phyloP scores from a whole-genome alignment of 768 basidiomycete genomes.

The Leccinum uliginosum region DNA sequence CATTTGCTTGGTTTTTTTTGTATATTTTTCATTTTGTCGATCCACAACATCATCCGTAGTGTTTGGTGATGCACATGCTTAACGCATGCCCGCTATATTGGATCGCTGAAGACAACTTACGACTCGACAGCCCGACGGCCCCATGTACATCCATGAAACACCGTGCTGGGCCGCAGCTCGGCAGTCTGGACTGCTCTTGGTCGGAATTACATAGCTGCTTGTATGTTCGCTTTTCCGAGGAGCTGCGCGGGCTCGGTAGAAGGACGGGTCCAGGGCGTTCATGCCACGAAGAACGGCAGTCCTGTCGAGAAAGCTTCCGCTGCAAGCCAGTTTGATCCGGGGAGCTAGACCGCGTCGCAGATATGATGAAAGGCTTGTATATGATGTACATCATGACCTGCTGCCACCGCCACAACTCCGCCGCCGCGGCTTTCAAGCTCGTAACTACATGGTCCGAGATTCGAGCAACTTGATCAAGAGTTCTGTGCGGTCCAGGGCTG shows the following conservation, averaged over 20 bases:
- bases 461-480: slow-evolving; percentile 39
- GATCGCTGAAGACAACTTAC: slow-evolving; percentile 13
- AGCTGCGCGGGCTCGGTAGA: background rate
- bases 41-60: slow-evolving; percentile 2
- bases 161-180: background rate
- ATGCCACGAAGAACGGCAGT: background rate
- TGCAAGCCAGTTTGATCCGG: background rate
- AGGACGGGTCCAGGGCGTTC: slow-evolving; percentile 5
- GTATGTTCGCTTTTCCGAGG: background rate
- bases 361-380: too few species aligned
- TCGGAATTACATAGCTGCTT: background rate
- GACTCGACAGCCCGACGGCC: background rate
- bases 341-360: background rate
- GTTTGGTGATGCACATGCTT: slow-evolving; percentile 16
- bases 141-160: background rate
- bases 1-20: slow-evolving; percentile 11
- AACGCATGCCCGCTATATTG: slow-evolving; percentile 19
- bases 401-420: background rate
- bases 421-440: slow-evolving; percentile 19
- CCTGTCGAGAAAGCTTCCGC: background rate
- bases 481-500: background rate
- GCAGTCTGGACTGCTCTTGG: background rate
- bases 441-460: slow-evolving; percentile 34
- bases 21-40: slow-evolving; percentile 14
- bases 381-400: background rate